phyloP scores from a whole-genome alignment of 2,329 filamentous ascomycete genomes.

The Rhynchosporium agropyri region DNA sequence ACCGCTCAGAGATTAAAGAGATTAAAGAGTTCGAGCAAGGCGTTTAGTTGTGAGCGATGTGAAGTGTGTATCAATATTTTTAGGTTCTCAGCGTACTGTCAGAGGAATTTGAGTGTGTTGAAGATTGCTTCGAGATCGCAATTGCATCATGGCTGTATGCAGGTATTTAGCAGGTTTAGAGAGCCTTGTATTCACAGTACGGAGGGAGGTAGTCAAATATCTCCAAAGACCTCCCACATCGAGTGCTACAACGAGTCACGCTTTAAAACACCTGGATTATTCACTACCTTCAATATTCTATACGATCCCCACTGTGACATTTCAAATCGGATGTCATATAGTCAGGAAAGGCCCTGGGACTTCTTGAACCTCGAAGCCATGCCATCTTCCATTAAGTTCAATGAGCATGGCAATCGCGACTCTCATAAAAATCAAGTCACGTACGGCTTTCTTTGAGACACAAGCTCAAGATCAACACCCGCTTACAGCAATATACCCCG shows the following conservation, averaged over 20 bases:
- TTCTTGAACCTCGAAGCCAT: background rate
- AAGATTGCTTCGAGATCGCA: background rate
- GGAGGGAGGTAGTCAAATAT: no score
- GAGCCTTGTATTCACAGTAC: no score
- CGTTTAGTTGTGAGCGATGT: background rate
- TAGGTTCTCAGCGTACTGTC: background rate
- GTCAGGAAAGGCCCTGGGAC: background rate
- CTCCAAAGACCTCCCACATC: background rate
- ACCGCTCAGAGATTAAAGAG: background rate
- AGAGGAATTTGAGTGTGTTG: background rate
- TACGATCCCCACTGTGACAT: background rate
- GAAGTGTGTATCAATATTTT: background rate
- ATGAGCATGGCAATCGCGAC: background rate
- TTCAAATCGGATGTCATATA: background rate
- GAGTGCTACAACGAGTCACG: background rate
- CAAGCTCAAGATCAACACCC: no score
- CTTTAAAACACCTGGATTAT: no score
- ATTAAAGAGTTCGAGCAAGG: background rate
- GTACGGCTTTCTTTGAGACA: no score
- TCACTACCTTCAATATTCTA: background rate
- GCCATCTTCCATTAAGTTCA: background rate
- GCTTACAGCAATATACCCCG: no score
- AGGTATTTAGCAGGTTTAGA: no score
- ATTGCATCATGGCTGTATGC: no score
- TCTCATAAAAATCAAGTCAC: background rate